Evolutionary conservation across 345 rosid genomes (phyloP), one percentile per base, ranked within the genome.

Genomic region (Hevea brasiliensis): DNA sequence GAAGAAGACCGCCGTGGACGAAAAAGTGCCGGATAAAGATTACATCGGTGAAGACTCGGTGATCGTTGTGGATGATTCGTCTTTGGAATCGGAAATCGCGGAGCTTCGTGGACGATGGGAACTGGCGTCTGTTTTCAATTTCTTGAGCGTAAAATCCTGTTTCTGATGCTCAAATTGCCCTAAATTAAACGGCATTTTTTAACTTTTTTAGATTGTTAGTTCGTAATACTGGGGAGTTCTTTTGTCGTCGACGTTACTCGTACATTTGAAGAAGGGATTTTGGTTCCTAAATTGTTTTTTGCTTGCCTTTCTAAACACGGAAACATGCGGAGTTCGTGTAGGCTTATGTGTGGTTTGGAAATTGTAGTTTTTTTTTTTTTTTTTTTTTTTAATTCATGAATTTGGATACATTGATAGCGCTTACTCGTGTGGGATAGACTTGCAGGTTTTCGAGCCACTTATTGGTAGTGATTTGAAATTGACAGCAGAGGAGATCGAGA

Each of bases 111-210:
- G 84, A 60, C 85, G 88, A 57, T 94, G 98, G 98, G 97, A 94
- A 74, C 91, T 94, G 35, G 98, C 98, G 42, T 92, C 93, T 15
- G 93, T 90, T 79, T 89, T 94, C 71, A 92, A 90, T 79, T 94
- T 94, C 79, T 73, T 94, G 11, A 85, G 77, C 53, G 98, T 94
- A 76, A 71, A 73, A 71, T 54, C 37, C 7, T 9, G 14, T 51
- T 29, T 1, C 23, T 27, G 45, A 32, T 9, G 20, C 66, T 37
- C 26, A 61, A 8, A 18, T 37, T 35, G 23, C 24, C 12, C 21
- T 41, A 27, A n/a, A 12, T 62, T 2, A 47, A 17, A 24, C 18
- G 9, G 48, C 48, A 20, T 58, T 58, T 17, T 60, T 15, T n/a
- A 21, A 60, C 3, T 60, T 15, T 29, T 32, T 13, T 29, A 2